phyloP scores from a whole-genome alignment of 345 rosid species.

The Sisymbrium altissimum region DNA sequence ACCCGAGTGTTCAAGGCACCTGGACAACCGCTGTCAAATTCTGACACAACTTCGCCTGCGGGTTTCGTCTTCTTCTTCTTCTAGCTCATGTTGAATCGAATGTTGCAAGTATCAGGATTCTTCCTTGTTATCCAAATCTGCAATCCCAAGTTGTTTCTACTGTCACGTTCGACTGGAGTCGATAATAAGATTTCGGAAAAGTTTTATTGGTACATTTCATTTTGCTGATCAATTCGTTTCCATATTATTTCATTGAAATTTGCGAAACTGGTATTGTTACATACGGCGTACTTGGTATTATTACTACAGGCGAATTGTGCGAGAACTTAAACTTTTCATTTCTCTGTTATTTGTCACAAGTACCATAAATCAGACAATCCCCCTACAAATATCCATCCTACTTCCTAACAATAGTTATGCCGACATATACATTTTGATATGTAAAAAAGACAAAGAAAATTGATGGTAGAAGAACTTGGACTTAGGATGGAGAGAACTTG shows the following conservation, averaged over 20 bases:
- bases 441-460: not conserved
- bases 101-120: not conserved
- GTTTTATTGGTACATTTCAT: not conserved
- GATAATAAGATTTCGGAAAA: conserved; percentile 2
- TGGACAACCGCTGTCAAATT: conserved; percentile 71
- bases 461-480: not conserved
- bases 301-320: not conserved
- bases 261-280: not conserved
- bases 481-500: not conserved
- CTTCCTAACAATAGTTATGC: conserved; percentile 1
- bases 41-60: conserved; percentile 33
- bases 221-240: not conserved
- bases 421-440: conserved; percentile 17
- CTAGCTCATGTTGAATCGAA: not conserved
- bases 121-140: not conserved
- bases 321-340: not conserved
- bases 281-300: not conserved
- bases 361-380: not conserved
- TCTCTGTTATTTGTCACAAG: not conserved
- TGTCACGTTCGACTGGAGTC: not conserved
- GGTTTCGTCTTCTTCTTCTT: not conserved
- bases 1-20: conserved; percentile 88
- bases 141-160: not conserved
- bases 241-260: not conserved
- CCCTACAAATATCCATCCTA: conserved; percentile 4